Evolutionary conservation across 164 flowering plant species (phyloP).

Genomic region (Aristolochia californica): DNA sequence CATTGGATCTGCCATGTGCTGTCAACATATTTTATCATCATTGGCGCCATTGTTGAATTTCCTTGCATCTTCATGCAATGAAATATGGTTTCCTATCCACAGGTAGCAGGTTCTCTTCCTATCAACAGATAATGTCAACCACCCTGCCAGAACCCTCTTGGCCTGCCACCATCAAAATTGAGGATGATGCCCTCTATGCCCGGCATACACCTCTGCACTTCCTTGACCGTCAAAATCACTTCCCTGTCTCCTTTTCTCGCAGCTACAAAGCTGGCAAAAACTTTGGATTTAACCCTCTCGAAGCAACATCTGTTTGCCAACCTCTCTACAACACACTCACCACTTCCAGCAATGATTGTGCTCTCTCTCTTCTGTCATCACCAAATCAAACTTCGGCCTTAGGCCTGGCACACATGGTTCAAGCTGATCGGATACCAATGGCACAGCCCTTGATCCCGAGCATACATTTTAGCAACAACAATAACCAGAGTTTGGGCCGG

Average conservation of each 20-base stretch:
- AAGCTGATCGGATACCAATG: constrained; percentile 18
- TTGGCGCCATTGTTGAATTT: too few relatives aligned
- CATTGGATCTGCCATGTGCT: too few relatives aligned
- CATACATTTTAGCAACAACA: constrained; percentile 11
- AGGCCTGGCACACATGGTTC: constrained; percentile 25
- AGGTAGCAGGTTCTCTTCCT: constrained; percentile 3
- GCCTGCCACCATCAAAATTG: constrained; percentile 33
- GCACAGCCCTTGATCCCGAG: constrained; percentile 22
- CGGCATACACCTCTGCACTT: constrained; percentile 22
- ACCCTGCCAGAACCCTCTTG: constrained; percentile 29
- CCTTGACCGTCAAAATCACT: constrained; percentile 19
- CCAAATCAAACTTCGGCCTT: constrained; percentile 29
- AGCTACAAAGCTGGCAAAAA: constrained; percentile 33
- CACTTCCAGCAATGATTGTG: constrained; percentile 47
- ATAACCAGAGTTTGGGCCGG: constrained; percentile 11
- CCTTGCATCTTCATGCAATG: too few relatives aligned
- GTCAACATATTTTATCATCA: too few relatives aligned
- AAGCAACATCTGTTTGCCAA: constrained; percentile 25
- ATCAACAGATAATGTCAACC: constrained; percentile 26
- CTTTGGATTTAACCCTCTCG: constrained; percentile 24
- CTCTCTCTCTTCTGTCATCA: constrained; percentile 95
- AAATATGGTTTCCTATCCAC: background rate
- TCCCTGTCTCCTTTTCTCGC: constrained; percentile 23
- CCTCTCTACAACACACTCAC: constrained; percentile 20
- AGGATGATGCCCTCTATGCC: constrained; percentile 23